Percentiles rank a stretch among this genome's conserved stretches.
phyloP scores from a whole-genome alignment of 2,329 filamentous ascomycete species.

The Talaromyces islandicus region DNA sequence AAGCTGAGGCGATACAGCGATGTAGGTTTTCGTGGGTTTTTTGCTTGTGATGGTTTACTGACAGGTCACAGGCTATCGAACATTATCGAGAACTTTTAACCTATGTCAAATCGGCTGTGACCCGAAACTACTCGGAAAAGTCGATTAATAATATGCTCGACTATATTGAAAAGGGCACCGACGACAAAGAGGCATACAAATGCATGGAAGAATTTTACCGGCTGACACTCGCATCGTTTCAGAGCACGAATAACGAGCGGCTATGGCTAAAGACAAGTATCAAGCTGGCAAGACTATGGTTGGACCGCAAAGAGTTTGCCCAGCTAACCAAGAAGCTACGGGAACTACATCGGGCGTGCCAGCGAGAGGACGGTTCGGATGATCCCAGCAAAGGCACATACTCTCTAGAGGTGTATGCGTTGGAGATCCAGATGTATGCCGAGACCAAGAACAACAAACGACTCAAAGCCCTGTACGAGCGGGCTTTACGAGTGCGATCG shows the following conservation, averaged over 20 bases:
- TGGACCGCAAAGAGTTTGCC: slow-evolving; percentile 84
- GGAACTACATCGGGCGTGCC: slow-evolving; percentile 84
- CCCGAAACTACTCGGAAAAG: slow-evolving; percentile 97
- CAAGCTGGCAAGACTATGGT: slow-evolving; percentile 84
- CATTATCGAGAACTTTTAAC: slow-evolving; percentile 94
- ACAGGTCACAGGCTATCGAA: slow-evolving; percentile 62
- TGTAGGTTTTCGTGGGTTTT: slow-evolving; percentile 47
- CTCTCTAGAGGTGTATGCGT: slow-evolving; percentile 86
- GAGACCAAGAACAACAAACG: slow-evolving; percentile 97
- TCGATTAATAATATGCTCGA: slow-evolving; percentile 99
- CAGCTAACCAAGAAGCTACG: slow-evolving; percentile 75
- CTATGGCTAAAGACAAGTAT: slow-evolving; percentile 98
- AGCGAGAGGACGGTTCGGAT: slow-evolving; percentile 70
- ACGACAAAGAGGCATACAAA: slow-evolving; percentile 62
- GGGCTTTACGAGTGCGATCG: slow-evolving; percentile 86
- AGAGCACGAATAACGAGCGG: slow-evolving; percentile 94
- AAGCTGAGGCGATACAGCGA: slow-evolving; percentile 82
- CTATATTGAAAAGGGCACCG: slow-evolving; percentile 88
- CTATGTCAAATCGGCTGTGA: slow-evolving; percentile 94
- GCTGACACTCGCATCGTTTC: slow-evolving; percentile 86
- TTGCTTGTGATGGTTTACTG: background rate
- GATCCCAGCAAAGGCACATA: slow-evolving; percentile 96
- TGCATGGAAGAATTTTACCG: slow-evolving; percentile 97
- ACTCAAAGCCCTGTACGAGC: slow-evolving; percentile 85
- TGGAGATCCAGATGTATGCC: slow-evolving; percentile 98